Base-by-base conservation (phyloP, 2,329 filamentous ascomycete genomes). In the Xylaria hypoxylon region DNA sequence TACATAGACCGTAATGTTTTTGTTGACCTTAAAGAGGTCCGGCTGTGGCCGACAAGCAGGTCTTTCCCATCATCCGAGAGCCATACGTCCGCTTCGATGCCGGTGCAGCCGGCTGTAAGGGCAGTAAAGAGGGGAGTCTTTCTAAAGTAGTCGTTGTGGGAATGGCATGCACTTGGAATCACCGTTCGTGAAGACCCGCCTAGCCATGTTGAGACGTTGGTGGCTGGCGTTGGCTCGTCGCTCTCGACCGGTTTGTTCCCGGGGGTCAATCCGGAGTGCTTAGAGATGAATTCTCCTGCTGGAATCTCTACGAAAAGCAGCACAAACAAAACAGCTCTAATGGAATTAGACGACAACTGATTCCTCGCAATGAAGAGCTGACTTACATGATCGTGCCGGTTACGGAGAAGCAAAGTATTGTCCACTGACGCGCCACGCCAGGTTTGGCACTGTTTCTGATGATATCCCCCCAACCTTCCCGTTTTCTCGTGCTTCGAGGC, bases 71-170 rank as follows among this genome's bases (percentile, higher is more conserved):
- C 69, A 61, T 84, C 80, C 55, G 83, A 31, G 8, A 86, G 80
- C 87, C 88, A 92, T 26, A 92, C 84, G 72, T 92, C 90, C 2
- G 88, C 89, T 77, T 92, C 90, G 2, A 90, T 82, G 15, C 87
- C 84, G 6, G 85, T 85, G 71, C 86, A 89, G 6, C 87, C 86
- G 3, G 83, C 81, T 8, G 78, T 73, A 1, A 89, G 76, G 26
- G 89, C 90, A 15, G 85, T 85, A 71, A 85, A 88, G 2, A 92
- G 80, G 0, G 89, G 89, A 0, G 84, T 79, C 2, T 79, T 79
- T 53, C 87, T 84, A 85, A 86, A 89, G 77, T 91, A 92, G 76
- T 92, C 89, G 70, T 91, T 91, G 74, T 91, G 89, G 1, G 85
- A 88, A 74, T 90, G 88, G 67, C 87, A 87, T 2, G 80, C 40